Base-by-base conservation (phyloP, 2,329 filamentous ascomycete species). In the Lasiodiplodia gonubiensis region DNA sequence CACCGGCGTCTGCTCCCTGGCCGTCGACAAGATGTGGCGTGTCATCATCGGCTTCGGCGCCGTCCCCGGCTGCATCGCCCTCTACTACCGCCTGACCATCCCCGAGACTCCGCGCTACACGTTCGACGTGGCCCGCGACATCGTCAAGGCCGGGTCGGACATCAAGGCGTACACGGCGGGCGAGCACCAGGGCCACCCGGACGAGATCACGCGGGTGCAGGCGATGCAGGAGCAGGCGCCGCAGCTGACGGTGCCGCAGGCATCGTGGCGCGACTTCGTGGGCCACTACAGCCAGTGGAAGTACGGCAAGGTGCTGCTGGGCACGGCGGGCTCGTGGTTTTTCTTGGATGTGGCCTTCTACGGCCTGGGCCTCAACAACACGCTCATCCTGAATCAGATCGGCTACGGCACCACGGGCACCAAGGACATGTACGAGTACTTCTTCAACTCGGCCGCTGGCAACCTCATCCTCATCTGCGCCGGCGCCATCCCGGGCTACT, bases 21-120 rank as follows among this genome's bases (percentile, higher is more conserved):
- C 92, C 1, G 90, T 94, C 6, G 92, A 95, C 82, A 93, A 93
- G 84, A 94, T 94, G 90, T 95, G 92, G 92, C 87, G 92, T 71
- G 85, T 89, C 16, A 85, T 95, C 59, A 92, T 95, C 74, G 92
- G 92, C 14, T 91, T 94, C 74, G 92, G 92, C 71, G 91, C 90
- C 53, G 87, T 95, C 10, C 92, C 92, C 2, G 92, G 90, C 52
- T 92, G 89, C 76, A 88, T 94, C 70, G 92, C 92, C 23, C 86
- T 96, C 21, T 95, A 95, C 83, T 95, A 92, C 80, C 90, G 92
- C 70, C 86, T 95, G 4, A 95, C 92, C 64, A 94, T 96, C 71
- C 92, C 92, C 27, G 92, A 96, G 81, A 94, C 92, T 39, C 92
- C 92, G 64, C 90, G 92, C 33, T 96, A 95, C 81, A 95, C 92